phyloP scores from a whole-genome alignment of 2,329 filamentous ascomycete species.

The Grosmannia penicillata region DNA sequence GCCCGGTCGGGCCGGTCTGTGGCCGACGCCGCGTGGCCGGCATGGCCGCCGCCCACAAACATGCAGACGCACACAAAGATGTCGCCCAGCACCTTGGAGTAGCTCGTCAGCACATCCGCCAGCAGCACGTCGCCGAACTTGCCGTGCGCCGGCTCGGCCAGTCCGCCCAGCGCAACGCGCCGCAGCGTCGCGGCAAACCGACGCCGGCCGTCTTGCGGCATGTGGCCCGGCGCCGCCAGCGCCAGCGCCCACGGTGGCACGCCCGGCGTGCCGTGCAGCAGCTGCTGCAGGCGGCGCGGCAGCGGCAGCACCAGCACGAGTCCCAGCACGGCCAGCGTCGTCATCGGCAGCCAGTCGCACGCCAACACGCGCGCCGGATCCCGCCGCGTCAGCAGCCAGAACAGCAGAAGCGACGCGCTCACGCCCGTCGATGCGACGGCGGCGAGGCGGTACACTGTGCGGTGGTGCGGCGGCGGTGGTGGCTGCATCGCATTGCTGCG shows the following conservation, averaged over 20 bases:
- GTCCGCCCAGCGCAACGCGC: constrained; percentile 68
- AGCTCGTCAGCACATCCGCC: constrained; percentile 87
- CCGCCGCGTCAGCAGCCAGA: constrained; percentile 70
- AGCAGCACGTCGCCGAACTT: constrained; percentile 92
- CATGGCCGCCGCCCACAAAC: constrained; percentile 46
- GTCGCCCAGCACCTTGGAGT: constrained; percentile 83
- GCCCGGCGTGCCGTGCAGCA: not conserved
- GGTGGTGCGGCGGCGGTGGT: constrained; percentile 59
- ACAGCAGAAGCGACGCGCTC: constrained; percentile 55
- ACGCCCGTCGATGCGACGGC: constrained; percentile 61
- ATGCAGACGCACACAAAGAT: constrained; percentile 83
- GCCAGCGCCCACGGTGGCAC: constrained; percentile 4
- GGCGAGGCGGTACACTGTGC: constrained; percentile 76
- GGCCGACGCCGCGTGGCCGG: constrained; percentile 44
- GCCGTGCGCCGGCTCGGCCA: constrained; percentile 74
- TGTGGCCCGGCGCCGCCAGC: not conserved
- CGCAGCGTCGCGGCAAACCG: constrained; percentile 63
- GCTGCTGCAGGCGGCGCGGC: constrained; percentile 4
- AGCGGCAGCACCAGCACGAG: constrained; percentile 55
- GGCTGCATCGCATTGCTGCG: constrained; percentile 57
- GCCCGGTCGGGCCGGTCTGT: constrained; percentile 68
- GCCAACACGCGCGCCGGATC: constrained; percentile 53
- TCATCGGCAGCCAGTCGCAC: constrained; percentile 77
- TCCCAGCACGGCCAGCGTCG: constrained; percentile 60
- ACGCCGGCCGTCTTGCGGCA: constrained; percentile 55